Evolutionary conservation across 2,329 filamentous ascomycete species (phyloP).

Genomic region (Fusarium sp.): DNA sequence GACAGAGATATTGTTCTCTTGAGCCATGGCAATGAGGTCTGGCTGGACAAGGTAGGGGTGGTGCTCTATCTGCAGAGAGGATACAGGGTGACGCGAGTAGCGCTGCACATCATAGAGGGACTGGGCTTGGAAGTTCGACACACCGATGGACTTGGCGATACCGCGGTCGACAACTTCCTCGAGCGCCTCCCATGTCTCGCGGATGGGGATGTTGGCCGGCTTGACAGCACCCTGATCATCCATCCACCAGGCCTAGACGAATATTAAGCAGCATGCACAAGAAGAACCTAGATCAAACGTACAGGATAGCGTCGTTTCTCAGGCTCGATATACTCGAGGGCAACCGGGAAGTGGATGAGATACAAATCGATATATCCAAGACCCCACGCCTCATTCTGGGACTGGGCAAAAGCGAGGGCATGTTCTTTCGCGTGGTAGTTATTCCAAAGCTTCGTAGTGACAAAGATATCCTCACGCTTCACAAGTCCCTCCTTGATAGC

Average conservation of each 20-base stretch:
- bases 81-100: slow-evolving; percentile 63
- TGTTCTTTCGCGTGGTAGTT: slow-evolving; percentile 82
- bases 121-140: slow-evolving; percentile 77
- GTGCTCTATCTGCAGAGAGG: slow-evolving; percentile 73
- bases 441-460: slow-evolving; percentile 92
- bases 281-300: not conserved
- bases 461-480: slow-evolving; percentile 81
- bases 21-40: slow-evolving; percentile 63
- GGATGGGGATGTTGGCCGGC: slow-evolving; percentile 70
- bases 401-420: slow-evolving; percentile 75
- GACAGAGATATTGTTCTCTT: slow-evolving; percentile 65
- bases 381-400: slow-evolving; percentile 80
- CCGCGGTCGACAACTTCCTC: slow-evolving; percentile 74
- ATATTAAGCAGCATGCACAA: not conserved
- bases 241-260: slow-evolving; percentile 45
- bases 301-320: slow-evolving; percentile 52
- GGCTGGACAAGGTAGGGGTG: slow-evolving; percentile 73
- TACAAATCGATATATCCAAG: slow-evolving; percentile 89
- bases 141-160: slow-evolving; percentile 75
- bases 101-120: slow-evolving; percentile 68
- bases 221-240: slow-evolving; percentile 60
- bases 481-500: slow-evolving; percentile 67
- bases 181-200: slow-evolving; percentile 83
- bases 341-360: slow-evolving; percentile 74
- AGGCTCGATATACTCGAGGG: slow-evolving; percentile 55